Evolutionary conservation across 139 green algal species (phyloP), one percentile per base, ranked within the genome.

Genomic region (Prasinococcaceae sp.): DNA sequence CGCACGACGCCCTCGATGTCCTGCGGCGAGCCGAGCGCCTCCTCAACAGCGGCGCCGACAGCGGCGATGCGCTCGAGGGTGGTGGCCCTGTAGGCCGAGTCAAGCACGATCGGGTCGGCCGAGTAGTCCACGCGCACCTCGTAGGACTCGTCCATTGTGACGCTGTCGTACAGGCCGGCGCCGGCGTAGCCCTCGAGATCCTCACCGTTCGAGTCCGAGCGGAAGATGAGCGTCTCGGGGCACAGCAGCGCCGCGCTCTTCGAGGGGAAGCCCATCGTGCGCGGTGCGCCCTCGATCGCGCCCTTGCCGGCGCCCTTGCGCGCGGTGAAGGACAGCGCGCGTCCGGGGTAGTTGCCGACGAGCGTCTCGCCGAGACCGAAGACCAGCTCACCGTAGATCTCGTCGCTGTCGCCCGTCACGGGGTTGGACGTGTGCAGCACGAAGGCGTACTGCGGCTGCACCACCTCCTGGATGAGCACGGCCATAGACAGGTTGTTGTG

Each of bases 341-440:
- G 74, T 24, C 90, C 90, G 0, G 90, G 79, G 29, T 94, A 89
- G 56, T 89, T 85, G 55, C 90, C 90, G 27, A 98, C 90, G 19
- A 98, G 84, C 5, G 80, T 79, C 78, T 97, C 88, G 27, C 63
- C 90, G 47, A 99, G 74, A 12, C 90, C 90, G 43, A 69, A 76
- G 24, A 98, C 90, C 41, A 96, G 30, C 81, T 99, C 90, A 44
- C 72, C 83, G 70, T 94, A 98, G 32, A 97, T 81, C 70, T 97
- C 82, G 24, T 40, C 44, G 46, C 70, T 58, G 47, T 86, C 71
- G 58, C 76, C 66, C 37, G 10, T 73, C 52, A 61, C 79, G 38
- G 90, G 90, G 69, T 99, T 97, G 46, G 77, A 78, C 20, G 90
- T 99, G 83, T 99, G 90, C 65, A 98, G 89, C 14, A 99, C 90